Base-by-base conservation (phyloP, 176 grass and related monocot genomes). In the bread wheat (Triticum aestivum) region DNA sequence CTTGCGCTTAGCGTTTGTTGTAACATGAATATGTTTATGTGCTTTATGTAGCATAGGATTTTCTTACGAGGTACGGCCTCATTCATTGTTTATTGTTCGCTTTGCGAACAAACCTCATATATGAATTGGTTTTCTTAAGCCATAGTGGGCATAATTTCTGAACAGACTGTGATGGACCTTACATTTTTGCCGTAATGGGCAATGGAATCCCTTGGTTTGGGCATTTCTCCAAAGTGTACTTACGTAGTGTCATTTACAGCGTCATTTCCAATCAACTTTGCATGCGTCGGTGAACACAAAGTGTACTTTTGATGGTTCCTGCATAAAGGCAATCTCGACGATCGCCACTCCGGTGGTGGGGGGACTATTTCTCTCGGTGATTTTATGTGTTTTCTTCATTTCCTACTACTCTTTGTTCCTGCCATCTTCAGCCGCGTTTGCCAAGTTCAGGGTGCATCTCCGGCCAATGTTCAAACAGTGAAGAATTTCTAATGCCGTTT, bases 71-170 rank as follows among this genome's bases (percentile, higher is more conserved):
- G 61, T 5, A 54, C 9, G 6, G 64, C 42, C 78, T 21, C 82
- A 88, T 85, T 78, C 64, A 82, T 88, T 91, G 78, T 77, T 78
- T 85, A 42, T 77, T 85, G 70, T 85, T 88, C 44, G 52, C 37
- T 65, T 58, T 63, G 17, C 61, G 72, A 74, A 84, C 11, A 73
- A 62, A 64, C 24, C 71, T 81, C 61, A 76, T 62, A 61, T 68
- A 82, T 26, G 41, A 5, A 26, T 62, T 71, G 21, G 76, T 70
- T 61, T 34, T 58, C 0, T 58, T 58, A 58, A 58, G 54, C 15
- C 9, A 13, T 13, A 9, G 30, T 65, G 6, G 4, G 27, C 73
- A 77, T 9, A 39, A 61, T 69, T n/a, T 59, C 32, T 38, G 17
- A 64, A 80, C 78, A 23, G 4, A 29, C 12, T 65, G 12, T 11